Evolutionary conservation across 164 flowering plant genomes (phyloP).

Genomic region (Annona squamosa): DNA sequence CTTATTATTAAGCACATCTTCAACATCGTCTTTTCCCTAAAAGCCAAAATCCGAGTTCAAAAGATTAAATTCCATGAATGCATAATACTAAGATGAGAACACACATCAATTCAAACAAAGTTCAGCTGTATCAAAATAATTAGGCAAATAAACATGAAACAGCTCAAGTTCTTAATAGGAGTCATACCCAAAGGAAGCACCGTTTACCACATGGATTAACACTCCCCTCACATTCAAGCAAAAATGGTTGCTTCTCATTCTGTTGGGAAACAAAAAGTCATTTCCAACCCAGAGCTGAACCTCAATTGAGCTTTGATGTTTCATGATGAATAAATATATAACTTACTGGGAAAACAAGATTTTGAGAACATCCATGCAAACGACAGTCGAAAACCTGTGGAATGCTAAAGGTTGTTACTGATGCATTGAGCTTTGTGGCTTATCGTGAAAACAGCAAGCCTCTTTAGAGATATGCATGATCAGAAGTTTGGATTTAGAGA

Average conservation of each 20-base stretch:
- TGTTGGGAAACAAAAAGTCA: constrained; percentile 25
- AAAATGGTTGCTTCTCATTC: constrained; percentile 64
- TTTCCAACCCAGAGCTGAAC: not conserved
- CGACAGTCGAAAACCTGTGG: constrained; percentile 91
- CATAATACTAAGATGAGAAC: not conserved
- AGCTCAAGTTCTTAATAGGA: constrained; percentile 8
- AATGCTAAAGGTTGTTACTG: constrained; percentile 8
- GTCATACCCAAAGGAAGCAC: constrained; percentile 67
- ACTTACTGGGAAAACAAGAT: constrained; percentile 65
- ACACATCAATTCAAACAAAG: not conserved
- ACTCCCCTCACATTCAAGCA: constrained; percentile 54
- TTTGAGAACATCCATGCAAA: constrained; percentile 92
- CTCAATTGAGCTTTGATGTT: not conserved
- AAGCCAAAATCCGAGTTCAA: constrained; percentile 6
- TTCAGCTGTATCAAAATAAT: not conserved
- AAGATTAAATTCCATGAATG: not conserved
- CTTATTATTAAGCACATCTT: constrained; percentile 20
- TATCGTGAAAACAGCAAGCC: not conserved
- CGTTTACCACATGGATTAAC: constrained; percentile 80
- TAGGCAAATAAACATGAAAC: not conserved
- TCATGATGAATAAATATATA: constrained; percentile 3
- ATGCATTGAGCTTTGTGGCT: not conserved
- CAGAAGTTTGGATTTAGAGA: not conserved
- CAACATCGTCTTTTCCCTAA: constrained; percentile 32
- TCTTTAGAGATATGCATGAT: constrained; percentile 6